A percentile compares a stretch with the other conserved stretches of the same genome.
phyloP scores from a whole-genome alignment of 768 basidiomycete species.

The Cystobasidium tubakii region DNA sequence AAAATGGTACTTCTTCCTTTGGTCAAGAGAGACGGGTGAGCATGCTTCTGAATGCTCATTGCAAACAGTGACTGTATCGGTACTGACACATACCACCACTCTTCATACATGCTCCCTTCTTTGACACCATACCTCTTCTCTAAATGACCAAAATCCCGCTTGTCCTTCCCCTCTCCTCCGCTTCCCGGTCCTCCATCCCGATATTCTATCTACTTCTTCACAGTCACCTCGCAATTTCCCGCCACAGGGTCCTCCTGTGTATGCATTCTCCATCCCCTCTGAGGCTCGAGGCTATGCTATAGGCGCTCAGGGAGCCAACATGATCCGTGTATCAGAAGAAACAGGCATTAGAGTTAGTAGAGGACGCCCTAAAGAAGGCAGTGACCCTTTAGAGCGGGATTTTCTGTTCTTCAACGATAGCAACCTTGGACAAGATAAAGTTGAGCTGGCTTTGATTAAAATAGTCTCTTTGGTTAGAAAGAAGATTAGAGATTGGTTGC shows the following conservation, averaged over 20 bases:
- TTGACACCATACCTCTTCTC: no score
- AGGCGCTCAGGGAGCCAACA: neutral
- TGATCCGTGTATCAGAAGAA: neutral
- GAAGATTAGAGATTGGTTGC: neutral
- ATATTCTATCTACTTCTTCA: no score
- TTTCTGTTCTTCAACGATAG: neutral
- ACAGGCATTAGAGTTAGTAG: neutral
- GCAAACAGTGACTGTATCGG: no score
- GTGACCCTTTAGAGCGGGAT: neutral
- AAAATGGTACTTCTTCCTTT: no score
- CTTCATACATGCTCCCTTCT: no score
- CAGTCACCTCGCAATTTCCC: neutral
- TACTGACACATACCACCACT: no score
- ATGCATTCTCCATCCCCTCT: neutral
- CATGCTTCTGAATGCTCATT: no score
- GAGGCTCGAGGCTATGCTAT: neutral
- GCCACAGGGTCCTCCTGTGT: neutral
- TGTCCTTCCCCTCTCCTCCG: no score
- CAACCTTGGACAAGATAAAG: neutral
- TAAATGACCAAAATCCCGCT: no score
- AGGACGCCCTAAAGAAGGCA: neutral
- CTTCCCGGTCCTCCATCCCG: neutral
- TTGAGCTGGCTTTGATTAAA: neutral
- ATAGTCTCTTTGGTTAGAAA: neutral
- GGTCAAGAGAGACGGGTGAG: no score